Evolutionary conservation across 768 basidiomycete species (phyloP), one percentile per base, ranked within the genome.

Genomic region (Suillus lakei): DNA sequence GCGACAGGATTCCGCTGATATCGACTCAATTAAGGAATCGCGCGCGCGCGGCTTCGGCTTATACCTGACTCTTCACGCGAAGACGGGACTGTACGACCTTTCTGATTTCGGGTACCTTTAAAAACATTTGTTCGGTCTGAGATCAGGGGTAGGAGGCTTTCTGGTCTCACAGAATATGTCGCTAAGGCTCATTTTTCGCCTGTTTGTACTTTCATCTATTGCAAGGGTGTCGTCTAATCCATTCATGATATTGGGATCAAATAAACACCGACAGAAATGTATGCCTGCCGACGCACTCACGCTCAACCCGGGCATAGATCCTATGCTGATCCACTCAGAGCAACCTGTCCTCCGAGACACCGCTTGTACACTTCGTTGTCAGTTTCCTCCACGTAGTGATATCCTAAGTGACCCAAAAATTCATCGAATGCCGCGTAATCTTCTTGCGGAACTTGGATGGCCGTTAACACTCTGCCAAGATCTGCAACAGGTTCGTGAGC

Each of bases 321-420:
- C 39, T 59, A 59, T 30, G 58, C 12, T 21, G 39, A 41, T 30
- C 39, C 58, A 59, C 41, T 59, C 18, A 41, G 58, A 41, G 39
- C 3, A 30, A 21, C 16, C 58, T 28, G 36, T 28, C 58, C 78
- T 68, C 78, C 76, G 63, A 94, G 80, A 79, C 90, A 94, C 70
- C 88, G 83, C 71, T 85, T 89, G 77, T 94, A 98, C 8, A 97
- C 88, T 34, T 85, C 82, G 72, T 98, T 99, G 50, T 92, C 77
- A 30, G 97, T 99, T 79, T 99, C 97, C 73, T 99, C 98, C 15
- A 95, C 91, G 76, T 89, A 98, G 0, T 87, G 82, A 72, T 97
- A 99, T 63, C 91, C 92, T 34, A 99, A 80, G 55, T 89, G 86
- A 55, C 86, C 77, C 68, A 99, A 78, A 76, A 93, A 98, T 21